Conservation (phyloP, 2,329 filamentous ascomycete species). For the Pseudogymnoascus sp. region DNA sequence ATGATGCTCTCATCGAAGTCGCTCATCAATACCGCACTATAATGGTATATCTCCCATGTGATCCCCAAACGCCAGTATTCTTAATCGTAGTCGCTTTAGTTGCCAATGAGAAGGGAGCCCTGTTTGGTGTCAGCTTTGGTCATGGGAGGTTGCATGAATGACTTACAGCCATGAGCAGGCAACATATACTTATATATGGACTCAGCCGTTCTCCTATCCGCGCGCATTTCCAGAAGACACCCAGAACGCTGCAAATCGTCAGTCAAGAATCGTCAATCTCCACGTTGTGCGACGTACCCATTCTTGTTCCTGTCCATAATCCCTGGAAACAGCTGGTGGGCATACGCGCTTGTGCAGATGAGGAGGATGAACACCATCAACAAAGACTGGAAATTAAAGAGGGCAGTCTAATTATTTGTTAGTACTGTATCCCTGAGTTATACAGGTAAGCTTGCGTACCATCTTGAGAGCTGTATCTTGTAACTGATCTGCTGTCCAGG, state of each 20-base stretch:
- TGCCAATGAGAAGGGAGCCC: slow-evolving; percentile 28
- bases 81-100: slow-evolving; percentile 11
- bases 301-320: slow-evolving; percentile 91
- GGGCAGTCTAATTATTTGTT: slow-evolving; percentile 59
- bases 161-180: slow-evolving; percentile 84
- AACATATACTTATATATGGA: slow-evolving; percentile 92
- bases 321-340: slow-evolving; percentile 79
- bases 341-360: slow-evolving; percentile 92
- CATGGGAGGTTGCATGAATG: background rate
- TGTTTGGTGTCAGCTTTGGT: slow-evolving; percentile 16
- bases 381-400: slow-evolving; percentile 98
- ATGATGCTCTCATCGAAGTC: slow-evolving; percentile 7
- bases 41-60: slow-evolving; percentile 9
- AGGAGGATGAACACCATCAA: slow-evolving; percentile 88
- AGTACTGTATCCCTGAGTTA: background rate
- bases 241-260: slow-evolving; percentile 35
- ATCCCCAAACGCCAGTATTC: slow-evolving; percentile 15
- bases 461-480: slow-evolving; percentile 13
- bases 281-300: slow-evolving; percentile 48
- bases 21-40: slow-evolving; percentile 5
- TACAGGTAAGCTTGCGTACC: slow-evolving; percentile 11
- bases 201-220: slow-evolving; percentile 86
- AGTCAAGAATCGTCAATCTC: slow-evolving; percentile 5
- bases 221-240: slow-evolving; percentile 94
- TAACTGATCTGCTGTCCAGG: background rate